Conservation (phyloP, 2,329 filamentous ascomycete species). For the Monilinia fructigena region DNA sequence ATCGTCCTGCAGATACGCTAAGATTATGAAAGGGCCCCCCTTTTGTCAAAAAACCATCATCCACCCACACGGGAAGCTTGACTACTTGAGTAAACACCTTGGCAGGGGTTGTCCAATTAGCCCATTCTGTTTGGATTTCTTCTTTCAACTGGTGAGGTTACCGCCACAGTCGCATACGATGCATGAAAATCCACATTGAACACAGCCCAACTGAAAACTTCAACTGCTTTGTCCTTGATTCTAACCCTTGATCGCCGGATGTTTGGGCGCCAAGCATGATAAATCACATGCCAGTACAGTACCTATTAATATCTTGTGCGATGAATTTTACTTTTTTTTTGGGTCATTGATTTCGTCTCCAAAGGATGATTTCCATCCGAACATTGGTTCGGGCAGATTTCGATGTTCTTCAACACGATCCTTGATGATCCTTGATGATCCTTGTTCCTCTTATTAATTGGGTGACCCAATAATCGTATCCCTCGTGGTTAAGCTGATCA, state of each 20-base stretch:
- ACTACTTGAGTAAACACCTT: not conserved
- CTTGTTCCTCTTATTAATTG: not conserved
- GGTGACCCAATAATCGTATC: not conserved
- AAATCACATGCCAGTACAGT: not conserved
- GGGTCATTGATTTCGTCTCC: not conserved
- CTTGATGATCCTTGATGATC: not conserved
- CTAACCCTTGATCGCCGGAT: not conserved
- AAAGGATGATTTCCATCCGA: not conserved
- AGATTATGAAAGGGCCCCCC: not conserved
- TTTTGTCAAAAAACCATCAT: not conserved
- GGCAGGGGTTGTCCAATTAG: conserved; percentile 21
- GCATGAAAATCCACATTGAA: not conserved
- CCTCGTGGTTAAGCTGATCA: not conserved
- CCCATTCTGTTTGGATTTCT: conserved; percentile 4
- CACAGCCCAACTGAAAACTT: not conserved
- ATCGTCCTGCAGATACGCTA: conserved; percentile 17
- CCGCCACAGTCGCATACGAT: conserved; percentile 1
- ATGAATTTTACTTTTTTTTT: not conserved
- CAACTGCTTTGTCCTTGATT: no score
- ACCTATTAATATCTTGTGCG: not conserved
- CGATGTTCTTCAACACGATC: not conserved
- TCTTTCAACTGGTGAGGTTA: not conserved
- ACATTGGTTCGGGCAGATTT: not conserved
- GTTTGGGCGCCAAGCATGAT: not conserved
- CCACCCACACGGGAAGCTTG: not conserved